phyloP scores from a whole-genome alignment of 148 eudicot genomes.

The Gaultheria prostrata region DNA sequence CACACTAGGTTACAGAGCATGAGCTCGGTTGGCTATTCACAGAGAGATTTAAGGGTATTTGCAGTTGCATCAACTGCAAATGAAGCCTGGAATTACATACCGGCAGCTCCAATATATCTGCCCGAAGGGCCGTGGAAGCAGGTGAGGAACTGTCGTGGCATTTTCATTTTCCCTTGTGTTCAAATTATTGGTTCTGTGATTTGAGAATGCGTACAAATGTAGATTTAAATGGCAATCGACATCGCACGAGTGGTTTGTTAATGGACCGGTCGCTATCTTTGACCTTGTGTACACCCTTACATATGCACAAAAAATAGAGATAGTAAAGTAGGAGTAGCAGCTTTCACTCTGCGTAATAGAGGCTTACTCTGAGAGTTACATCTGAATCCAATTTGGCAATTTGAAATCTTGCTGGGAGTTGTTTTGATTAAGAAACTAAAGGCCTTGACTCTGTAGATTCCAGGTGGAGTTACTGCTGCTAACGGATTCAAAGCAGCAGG shows the following conservation, averaged over 20 bases:
- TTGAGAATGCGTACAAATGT: background rate
- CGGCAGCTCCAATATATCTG: constrained; percentile 84
- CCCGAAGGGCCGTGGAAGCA: constrained; percentile 95
- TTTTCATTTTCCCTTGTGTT: background rate
- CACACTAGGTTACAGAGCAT: constrained; percentile 28
- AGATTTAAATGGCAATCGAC: background rate
- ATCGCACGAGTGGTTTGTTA: background rate
- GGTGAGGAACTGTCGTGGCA: constrained; percentile 32
- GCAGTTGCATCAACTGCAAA: constrained; percentile 39
- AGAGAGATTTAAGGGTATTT: constrained; percentile 31
- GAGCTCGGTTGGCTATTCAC: constrained; percentile 22
- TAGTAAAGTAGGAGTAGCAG: background rate
- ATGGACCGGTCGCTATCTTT: background rate
- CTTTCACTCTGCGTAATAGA: background rate
- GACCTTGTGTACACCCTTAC: background rate
- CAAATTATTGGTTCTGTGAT: background rate
- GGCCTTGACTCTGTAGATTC: constrained; percentile 40
- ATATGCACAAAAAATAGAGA: background rate
- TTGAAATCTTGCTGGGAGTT: background rate
- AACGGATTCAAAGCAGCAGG: constrained; percentile 96
- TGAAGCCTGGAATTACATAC: constrained; percentile 54
- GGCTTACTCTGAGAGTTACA: background rate
- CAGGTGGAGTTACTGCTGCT: constrained; percentile 94
- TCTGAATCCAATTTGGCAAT: background rate
- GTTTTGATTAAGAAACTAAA: background rate